These are phyloP conservation scores for Ophiostoma himal-ulmi DNA, from an alignment of 2,329 filamentous ascomycete species.

Conservation along the genomic window DNA sequence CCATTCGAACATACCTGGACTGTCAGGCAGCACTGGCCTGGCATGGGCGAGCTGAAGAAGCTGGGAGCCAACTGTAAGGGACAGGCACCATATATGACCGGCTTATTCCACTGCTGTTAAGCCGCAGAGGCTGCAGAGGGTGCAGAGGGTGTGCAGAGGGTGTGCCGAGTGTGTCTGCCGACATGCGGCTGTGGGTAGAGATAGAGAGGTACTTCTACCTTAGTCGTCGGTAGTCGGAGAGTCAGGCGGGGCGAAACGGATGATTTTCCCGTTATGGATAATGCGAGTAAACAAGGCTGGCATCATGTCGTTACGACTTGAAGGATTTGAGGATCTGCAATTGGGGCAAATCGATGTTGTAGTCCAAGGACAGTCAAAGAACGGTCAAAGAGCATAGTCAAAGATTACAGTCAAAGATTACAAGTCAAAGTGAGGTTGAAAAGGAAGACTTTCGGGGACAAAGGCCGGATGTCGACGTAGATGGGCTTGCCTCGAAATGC, in stretches of 20 bases:
- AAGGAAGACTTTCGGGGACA: neutral
- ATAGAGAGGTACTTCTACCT: neutral
- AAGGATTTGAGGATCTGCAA: neutral
- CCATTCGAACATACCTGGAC: neutral
- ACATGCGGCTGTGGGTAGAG: neutral
- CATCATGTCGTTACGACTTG: neutral
- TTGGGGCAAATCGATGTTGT: neutral
- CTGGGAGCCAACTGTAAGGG: neutral
- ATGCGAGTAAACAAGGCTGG: constrained; percentile 6
- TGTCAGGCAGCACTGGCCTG: too few species aligned
- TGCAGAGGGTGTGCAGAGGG: neutral
- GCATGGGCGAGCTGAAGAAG: neutral
- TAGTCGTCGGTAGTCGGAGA: neutral
- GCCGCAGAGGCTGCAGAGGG: neutral
- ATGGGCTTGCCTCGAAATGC: neutral
- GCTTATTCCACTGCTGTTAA: neutral
- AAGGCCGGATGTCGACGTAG: neutral
- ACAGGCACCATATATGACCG: neutral
- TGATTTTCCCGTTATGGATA: neutral
- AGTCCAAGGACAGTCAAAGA: neutral
- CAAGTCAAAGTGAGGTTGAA: neutral
- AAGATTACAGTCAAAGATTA: neutral
- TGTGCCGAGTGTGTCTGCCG: neutral
- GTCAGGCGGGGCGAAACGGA: neutral
- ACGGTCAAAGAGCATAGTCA: neutral